Percentiles rank a stretch among this genome's conserved stretches.
These are phyloP conservation scores for Rhizopus microsporus DNA, from an alignment of 371 early-diverging fungal species.

Conservation along the genomic window DNA sequence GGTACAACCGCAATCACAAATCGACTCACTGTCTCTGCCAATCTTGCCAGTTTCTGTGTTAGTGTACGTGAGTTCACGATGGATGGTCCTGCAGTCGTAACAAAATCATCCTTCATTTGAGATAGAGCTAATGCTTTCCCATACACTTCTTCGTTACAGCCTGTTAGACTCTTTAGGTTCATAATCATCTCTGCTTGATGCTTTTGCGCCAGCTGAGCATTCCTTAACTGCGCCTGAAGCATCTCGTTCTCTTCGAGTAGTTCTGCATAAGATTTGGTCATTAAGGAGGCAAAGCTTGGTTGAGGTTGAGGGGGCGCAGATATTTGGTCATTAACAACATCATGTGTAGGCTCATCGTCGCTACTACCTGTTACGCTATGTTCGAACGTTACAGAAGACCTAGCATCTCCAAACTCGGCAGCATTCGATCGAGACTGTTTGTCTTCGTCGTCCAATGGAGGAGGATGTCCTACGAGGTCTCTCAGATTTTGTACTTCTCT, in stretches of 20 bases:
- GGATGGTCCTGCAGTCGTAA: slow-evolving; percentile 4
- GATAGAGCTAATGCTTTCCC: slow-evolving; percentile 39
- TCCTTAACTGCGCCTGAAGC: slow-evolving; percentile 40
- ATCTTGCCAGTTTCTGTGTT: slow-evolving; percentile 37
- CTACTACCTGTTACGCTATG: slow-evolving; percentile 30
- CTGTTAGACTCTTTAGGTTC: slow-evolving; percentile 38
- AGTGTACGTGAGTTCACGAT: slow-evolving; percentile 40
- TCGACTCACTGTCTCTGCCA: slow-evolving; percentile 38
- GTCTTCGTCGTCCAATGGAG: slow-evolving; percentile 38
- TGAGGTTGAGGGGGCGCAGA: slow-evolving; percentile 56
- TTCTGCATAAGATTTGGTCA: slow-evolving; percentile 48
- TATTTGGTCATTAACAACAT: slow-evolving; percentile 49
- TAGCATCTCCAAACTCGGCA: slow-evolving; percentile 55
- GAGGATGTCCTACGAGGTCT: too few species aligned
- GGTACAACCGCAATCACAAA: slow-evolving; percentile 28
- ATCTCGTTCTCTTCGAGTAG: slow-evolving; percentile 53
- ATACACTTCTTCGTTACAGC: slow-evolving; percentile 37
- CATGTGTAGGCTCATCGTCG: slow-evolving; percentile 27
- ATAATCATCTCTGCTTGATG: slow-evolving; percentile 47
- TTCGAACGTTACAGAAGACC: slow-evolving; percentile 46
- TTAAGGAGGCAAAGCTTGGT: slow-evolving; percentile 43
- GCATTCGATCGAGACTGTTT: slow-evolving; percentile 50
- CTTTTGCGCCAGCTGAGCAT: slow-evolving; percentile 40
- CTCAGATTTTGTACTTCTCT: background rate
- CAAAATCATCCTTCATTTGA: slow-evolving; percentile 18